Evolutionary conservation across 768 basidiomycete species (phyloP).

Genomic region (Boletus tylopilopsis): DNA sequence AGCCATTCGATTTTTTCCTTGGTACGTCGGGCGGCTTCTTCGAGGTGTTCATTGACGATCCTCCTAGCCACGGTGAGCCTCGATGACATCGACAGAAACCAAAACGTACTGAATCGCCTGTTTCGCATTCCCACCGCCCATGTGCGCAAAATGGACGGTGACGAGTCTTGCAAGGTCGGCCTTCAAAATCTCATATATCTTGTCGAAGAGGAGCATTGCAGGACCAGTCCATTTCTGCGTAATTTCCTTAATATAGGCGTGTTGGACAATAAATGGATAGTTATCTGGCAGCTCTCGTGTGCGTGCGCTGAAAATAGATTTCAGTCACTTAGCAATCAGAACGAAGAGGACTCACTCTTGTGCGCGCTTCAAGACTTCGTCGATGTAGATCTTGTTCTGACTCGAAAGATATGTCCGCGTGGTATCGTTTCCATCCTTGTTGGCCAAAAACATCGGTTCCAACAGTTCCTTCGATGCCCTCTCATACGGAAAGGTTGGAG

Average conservation of each 20-base stretch:
- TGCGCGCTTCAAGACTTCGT: constrained; percentile 49
- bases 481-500: constrained; percentile 53
- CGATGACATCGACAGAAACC: too few species aligned
- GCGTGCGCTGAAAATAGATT: constrained; percentile 44
- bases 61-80: constrained; percentile 32
- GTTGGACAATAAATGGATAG: constrained; percentile 61
- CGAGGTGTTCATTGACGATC: constrained; percentile 49
- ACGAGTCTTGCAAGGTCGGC: constrained; percentile 43
- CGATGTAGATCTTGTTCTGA: constrained; percentile 38
- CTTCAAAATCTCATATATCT: constrained; percentile 35
- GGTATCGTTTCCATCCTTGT: constrained; percentile 36
- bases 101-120: constrained; percentile 48
- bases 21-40: constrained; percentile 37
- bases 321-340: not conserved
- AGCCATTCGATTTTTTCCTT: constrained; percentile 47
- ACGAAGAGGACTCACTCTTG: constrained; percentile 37
- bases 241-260: constrained; percentile 43
- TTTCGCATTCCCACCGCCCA: constrained; percentile 51
- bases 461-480: constrained; percentile 2
- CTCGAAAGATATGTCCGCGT: not conserved
- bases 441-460: constrained; percentile 31
- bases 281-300: constrained; percentile 68
- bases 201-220: constrained; percentile 41
- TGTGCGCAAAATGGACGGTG: constrained; percentile 44
- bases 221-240: constrained; percentile 49